Base-by-base conservation (phyloP, 495 filamentous ascomycete species). In the Hyaloscypha bicolor region DNA sequence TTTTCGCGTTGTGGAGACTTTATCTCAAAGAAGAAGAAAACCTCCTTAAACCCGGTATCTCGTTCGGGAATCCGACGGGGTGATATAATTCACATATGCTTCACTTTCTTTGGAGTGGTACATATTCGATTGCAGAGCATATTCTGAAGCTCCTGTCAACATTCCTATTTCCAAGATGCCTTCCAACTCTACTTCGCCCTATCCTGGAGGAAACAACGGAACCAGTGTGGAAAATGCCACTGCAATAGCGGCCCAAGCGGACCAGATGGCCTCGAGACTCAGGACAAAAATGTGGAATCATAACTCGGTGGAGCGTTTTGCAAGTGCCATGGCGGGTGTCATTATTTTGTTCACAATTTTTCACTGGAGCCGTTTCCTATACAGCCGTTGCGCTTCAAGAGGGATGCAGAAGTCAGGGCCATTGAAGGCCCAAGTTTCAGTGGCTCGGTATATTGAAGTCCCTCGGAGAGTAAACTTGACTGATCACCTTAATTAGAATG, bases 281-380 rank as follows among this genome's bases (percentile, higher is more conserved):
- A 42, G 12, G 22, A 21, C 22, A n/a, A 73, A 76, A 63, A 51
- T 65, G 21, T 29, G 72, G 22, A 84, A 78, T 61, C 69, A 73
- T 25, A 59, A 75, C 35, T 57, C 72, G 9, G 53, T 77, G 61
- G 77, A 75, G 30, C 76, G 78, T 39, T 87, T 79, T 65, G 82
- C 81, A 57, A 79, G 77, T 8, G 77, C 76, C 25, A 71, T 86
- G 6, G 74, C 74, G 48, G 78, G 78, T 5, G 75, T 87, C n/a
- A 79, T 86, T 19, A 79, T 73, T 45, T 58, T 86, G 60, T 85
- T 85, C 69, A 76, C 82, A 22, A 22, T 85, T 33, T 75, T 78
- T 48, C 81, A 85, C 65, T 84, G 82, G 82, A 66, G 76, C 21
- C 75, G 77, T 29, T 76, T 75, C 70, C 51, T 78, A 45, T 69